phyloP scores from a whole-genome alignment of 2,329 filamentous ascomycete species.

The Mycosphaerella sp. region DNA sequence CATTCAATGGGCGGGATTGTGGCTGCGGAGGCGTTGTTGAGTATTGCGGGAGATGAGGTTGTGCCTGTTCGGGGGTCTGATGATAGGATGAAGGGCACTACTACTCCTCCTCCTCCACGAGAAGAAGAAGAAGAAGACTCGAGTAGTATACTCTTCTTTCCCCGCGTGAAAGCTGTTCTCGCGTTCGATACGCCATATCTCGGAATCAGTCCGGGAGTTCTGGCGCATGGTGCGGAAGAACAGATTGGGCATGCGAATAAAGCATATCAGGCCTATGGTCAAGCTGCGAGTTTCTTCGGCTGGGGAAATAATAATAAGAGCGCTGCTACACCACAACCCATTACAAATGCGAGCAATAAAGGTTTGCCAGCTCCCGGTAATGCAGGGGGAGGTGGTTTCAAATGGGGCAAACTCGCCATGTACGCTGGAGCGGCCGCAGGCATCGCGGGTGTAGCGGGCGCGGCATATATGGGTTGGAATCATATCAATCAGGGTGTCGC shows the following conservation, averaged over 20 bases:
- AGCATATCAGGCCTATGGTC: constrained; percentile 61
- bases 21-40: constrained; percentile 77
- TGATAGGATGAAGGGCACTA: constrained; percentile 5
- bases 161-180: constrained; percentile 73
- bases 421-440: constrained; percentile 75
- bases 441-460: constrained; percentile 73
- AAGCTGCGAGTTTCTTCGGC: constrained; percentile 55
- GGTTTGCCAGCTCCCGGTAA: constrained; percentile 27
- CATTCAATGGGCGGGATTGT: constrained; percentile 93
- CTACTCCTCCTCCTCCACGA: constrained; percentile 19
- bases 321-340: constrained; percentile 16
- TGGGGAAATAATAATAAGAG: constrained; percentile 18
- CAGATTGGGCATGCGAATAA: constrained; percentile 70
- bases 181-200: constrained; percentile 66
- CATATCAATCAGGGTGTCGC: constrained; percentile 67
- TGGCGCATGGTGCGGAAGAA: constrained; percentile 79
- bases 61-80: constrained; percentile 26
- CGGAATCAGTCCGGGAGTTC: constrained; percentile 70
- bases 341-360: constrained; percentile 26
- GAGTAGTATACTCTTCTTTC: constrained; percentile 65
- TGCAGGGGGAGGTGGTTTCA: constrained; percentile 25
- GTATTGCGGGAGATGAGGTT: constrained; percentile 61
- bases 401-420: constrained; percentile 62
- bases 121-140: too few species aligned
- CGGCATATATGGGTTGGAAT: constrained; percentile 79